These are phyloP conservation scores for Suhomyces emberorum DNA, from an alignment of 805 yeast species.

Conservation along the genomic window DNA sequence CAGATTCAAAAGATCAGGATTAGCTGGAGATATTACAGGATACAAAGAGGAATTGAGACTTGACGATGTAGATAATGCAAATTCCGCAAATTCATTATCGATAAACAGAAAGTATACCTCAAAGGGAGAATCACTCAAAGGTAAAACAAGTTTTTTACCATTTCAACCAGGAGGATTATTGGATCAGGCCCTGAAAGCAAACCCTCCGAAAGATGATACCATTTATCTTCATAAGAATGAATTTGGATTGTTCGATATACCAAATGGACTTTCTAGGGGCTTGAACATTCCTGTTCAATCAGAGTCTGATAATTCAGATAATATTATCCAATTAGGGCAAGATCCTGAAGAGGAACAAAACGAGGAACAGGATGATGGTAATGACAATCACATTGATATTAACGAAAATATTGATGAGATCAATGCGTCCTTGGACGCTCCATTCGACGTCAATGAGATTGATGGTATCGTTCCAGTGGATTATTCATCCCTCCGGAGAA, in stretches of 20 bases:
- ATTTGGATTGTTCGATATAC: slow-evolving; percentile 72
- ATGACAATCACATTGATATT: slow-evolving; percentile 8
- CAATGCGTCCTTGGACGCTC: slow-evolving; percentile 8
- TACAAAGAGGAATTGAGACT: slow-evolving; percentile 53
- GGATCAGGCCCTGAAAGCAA: slow-evolving; percentile 10
- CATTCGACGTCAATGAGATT: slow-evolving; percentile 43
- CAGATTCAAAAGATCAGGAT: slow-evolving; percentile 70
- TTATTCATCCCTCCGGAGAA: slow-evolving; percentile 21
- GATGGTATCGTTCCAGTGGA: slow-evolving; percentile 42
- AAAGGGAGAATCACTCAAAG: slow-evolving; percentile 59
- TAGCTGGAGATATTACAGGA: slow-evolving; percentile 63
- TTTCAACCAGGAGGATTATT: slow-evolving; percentile 86
- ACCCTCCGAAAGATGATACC: slow-evolving; percentile 27
- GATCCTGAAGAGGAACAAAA: slow-evolving; percentile 11
- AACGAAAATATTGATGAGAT: slow-evolving; percentile 4
- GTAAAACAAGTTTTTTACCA: slow-evolving; percentile 74
- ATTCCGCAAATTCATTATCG: slow-evolving; percentile 69
- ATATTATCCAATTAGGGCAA: slow-evolving; percentile 11
- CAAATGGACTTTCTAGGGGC: slow-evolving; percentile 82
- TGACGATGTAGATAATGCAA: slow-evolving; percentile 49
- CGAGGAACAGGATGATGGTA: slow-evolving; percentile 9
- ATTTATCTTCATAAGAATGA: slow-evolving; percentile 60
- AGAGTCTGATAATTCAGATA: slow-evolving; percentile 4
- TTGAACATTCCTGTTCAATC: slow-evolving; percentile 34
- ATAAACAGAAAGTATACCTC: slow-evolving; percentile 65